Evolutionary conservation across 345 rosid species (phyloP), one percentile per base, ranked within the genome.

Genomic region (Melaleuca alternifolia): DNA sequence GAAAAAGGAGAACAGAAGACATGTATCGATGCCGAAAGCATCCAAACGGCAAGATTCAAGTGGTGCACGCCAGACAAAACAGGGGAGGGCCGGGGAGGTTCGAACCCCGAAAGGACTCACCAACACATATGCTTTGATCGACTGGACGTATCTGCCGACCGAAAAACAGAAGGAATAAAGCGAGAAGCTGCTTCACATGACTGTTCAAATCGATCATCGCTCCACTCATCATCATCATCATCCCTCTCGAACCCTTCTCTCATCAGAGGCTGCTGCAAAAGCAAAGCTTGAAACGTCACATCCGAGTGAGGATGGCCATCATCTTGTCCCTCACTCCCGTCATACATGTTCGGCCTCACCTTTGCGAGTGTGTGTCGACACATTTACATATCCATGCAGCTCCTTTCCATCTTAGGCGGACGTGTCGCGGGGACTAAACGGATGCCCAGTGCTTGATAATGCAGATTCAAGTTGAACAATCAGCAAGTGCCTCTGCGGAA

Each of bases 101-200:
- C 85, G 79, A 53, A 53, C 53, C 62, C 86, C 48, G 24, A 84
- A 51, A 87, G 65, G 84, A 87, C 76, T 37, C 18, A 14, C 56
- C 6, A 56, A 82, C 85, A 86, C 88, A 88, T 57, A 87, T 84
- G 16, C 37, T 71, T 41, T 10, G 48, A 71, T 71, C 81, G 81
- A 85, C 41, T n/a, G 62, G 83, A 56, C 46, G 81, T 50, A 87
- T 85, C 85, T 24, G 46, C 91, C 91, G 90, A 88, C 92, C 92
- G 84, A 56, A 61, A 86, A 88, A 86, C 92, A 88, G 86, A 88
- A 75, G 91, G 89, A 90, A 59, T 90, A 90, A 91, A 92, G 91
- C 90, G 44, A 50, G 28, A 24, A 5, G 44, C 50, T 37, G 50
- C 4, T 44, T 24, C 65, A 71, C 30, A n/a, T 52, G 28, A 62